Evolutionary conservation across 257 asterid species (phyloP), one percentile per base, ranked within the genome.

Genomic region (Solanum rostratum): DNA sequence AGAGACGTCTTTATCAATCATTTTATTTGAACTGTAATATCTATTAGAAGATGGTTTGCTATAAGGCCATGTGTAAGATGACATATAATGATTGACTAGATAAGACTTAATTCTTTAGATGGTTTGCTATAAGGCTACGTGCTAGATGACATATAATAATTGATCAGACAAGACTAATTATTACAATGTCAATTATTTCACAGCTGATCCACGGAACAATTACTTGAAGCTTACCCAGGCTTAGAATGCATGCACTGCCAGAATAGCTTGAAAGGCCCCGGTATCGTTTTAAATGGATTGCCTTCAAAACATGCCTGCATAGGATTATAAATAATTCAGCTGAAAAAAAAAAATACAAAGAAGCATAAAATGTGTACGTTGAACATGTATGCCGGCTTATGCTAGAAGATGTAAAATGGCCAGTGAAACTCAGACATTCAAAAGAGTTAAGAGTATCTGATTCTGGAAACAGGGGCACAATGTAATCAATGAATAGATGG

Each of bases 221-320:
- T 19, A 78, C 19, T 78, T 50, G 27, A 50, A 83, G 78, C 90
- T 10, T 93, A 96, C 99, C 99, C 99, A 33, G 97, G 98, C 83
- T 94, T 94, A 14, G 99, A 94, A 37, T 96, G 94, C 99, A 97
- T 97, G 91, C 99, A 97, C 90, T 69, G 91, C 90, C 91, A 92
- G 83, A 97, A 97, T 43, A 95, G 92, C 94, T 93, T 97, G 92
- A 92, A 97, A 80, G 99, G 99, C 57, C 98, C 98, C 14, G 98
- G 99, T 86, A 97, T 87, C 59, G 99, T 97, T 89, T 92, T 97
- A 86, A 97, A 97, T 59, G 99, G 98, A 80, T 97, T 97, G 74
- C 99, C 99, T 89, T 96, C 99, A 83, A 95, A 96, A 84, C 96
- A 92, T 27, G 97, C 98, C 99, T 96, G 85, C 86, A 87, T 10